Base-by-base conservation (phyloP, 23 red algal genomes). In the Agarophyton chilense region DNA sequence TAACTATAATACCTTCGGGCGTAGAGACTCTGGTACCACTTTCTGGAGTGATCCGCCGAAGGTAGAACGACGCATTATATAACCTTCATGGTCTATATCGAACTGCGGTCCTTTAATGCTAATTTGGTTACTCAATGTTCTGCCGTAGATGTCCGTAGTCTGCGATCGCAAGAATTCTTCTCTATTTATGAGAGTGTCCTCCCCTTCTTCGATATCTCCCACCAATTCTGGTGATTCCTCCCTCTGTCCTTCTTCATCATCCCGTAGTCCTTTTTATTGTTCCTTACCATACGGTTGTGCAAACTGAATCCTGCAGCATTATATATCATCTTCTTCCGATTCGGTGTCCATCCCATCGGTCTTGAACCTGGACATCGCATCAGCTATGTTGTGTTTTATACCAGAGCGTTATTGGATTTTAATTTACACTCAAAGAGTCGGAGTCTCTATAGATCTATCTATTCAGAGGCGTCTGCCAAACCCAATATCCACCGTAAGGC, bases 401-500 rank as follows among this genome's bases (percentile, higher is more conserved):
- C n/a, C n/a, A n/a, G n/a, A 24, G 3, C 63, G 44, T 0, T 87
- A 60, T 2, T 87, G 11, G 12, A 73, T 42, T 0, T 72, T 43
- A 18, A 56, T 60, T 87, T 42, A n/a, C 28, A 87, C n/a, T 75
- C 82, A 25, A 18, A 34, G 10, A 87, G 82, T 10, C 52, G 21
- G 32, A 87, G 47, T 44, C 54, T 54, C 41, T 16, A 87, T 53
- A 32, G 9, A 14, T 14, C 82, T 40, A 74, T 10, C 21, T 64
- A 39, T 35, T 45, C 19, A 21, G 46, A 50, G 39, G n/a, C n/a
- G n/a, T n/a, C n/a, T n/a, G n/a, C n/a, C n/a, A n/a, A n/a, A n/a
- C n/a, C n/a, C n/a, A n/a, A 31, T 17, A 90, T 90, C 68, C 86
- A 90, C 46, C 54, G 18, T 35, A 90, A 53, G 31, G 72, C 19